Evolutionary conservation across 1,139 yeast genomes (phyloP), one percentile per base, ranked within the genome.

Genomic region (Debaryomycetaceae sp.): DNA sequence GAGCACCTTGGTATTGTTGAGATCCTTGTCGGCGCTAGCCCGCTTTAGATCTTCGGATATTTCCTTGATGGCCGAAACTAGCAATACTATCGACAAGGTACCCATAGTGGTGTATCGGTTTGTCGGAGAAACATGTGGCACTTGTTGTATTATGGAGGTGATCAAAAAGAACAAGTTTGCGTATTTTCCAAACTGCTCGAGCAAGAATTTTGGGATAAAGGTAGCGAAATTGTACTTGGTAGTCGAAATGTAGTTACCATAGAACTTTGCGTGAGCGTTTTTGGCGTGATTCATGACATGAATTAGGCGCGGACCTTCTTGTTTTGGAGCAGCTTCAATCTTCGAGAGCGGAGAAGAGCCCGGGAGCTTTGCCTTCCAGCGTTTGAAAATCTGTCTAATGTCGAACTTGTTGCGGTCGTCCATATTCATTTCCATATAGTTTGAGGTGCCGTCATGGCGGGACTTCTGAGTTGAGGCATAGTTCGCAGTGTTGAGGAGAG

Each of bases 141-240:
- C 97, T 51, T 92, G 99, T 58, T 92, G 99, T 41, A 92, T 90
- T 25, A 74, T 68, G 4, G 97, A 81, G 1, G 99, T 92, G 60
- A 85, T 83, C 31, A 92, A 59, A 53, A 92, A 92, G 55, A 92
- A 92, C 52, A 92, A 62, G 49, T 92, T 92, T 16, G 99, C 97
- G 51, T 92, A 92, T 52, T 90, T 92, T 37, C 96, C 82, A 54
- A 92, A 92, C 54, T 92, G 98, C 56, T 92, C 98, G 46, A 87
- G 85, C 39, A 92, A 57, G 49, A 92, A 92, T 51, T 92, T 92
- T 13, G 98, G 98, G 31, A 92, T 41, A 49, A 92, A 92, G 0
- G 98, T 92, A 19, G 94, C 95, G 36, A 77, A 56, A 51, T 90
- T 92, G 60, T 92, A 92, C 53, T 92, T 92, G n/a, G 98, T 87